Conservation (phyloP, 2,329 filamentous ascomycete species). For the Fusarium sp. region DNA sequence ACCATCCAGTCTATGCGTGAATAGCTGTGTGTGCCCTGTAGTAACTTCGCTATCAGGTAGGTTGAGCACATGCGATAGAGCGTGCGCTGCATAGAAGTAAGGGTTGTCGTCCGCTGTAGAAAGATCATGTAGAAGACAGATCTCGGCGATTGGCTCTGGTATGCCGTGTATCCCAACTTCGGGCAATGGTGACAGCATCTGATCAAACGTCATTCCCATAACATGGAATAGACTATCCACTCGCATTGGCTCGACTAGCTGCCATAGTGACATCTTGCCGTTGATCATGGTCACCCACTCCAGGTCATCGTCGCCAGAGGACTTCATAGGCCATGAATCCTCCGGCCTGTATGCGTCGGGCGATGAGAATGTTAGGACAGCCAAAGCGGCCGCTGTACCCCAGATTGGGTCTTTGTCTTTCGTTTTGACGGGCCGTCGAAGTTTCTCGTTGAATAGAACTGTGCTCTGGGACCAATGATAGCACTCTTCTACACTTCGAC, state of each 20-base stretch:
- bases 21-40: constrained; percentile 50
- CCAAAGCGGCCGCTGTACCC: constrained; percentile 59
- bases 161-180: constrained; percentile 44
- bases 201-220: constrained; percentile 51
- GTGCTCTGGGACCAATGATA: constrained; percentile 59
- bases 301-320: constrained; percentile 43
- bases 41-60: constrained; percentile 49
- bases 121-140: constrained; percentile 44
- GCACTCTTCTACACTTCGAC: constrained; percentile 53
- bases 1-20: constrained; percentile 51
- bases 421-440: constrained; percentile 51
- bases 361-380: constrained; percentile 55
- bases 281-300: constrained; percentile 52
- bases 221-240: constrained; percentile 52
- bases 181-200: constrained; percentile 53
- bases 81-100: constrained; percentile 55
- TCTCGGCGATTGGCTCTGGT: constrained; percentile 36
- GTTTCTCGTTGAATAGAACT: constrained; percentile 53
- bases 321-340: constrained; percentile 52
- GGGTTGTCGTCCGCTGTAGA: constrained; percentile 53
- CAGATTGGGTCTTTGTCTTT: constrained; percentile 60
- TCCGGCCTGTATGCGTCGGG: constrained; percentile 51
- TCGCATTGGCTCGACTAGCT: constrained; percentile 50
- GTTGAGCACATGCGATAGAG: constrained; percentile 48
- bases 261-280: constrained; percentile 55